Conservation (phyloP, 1,284 basidiomycete species). For the Cryptococcus sp. region DNA sequence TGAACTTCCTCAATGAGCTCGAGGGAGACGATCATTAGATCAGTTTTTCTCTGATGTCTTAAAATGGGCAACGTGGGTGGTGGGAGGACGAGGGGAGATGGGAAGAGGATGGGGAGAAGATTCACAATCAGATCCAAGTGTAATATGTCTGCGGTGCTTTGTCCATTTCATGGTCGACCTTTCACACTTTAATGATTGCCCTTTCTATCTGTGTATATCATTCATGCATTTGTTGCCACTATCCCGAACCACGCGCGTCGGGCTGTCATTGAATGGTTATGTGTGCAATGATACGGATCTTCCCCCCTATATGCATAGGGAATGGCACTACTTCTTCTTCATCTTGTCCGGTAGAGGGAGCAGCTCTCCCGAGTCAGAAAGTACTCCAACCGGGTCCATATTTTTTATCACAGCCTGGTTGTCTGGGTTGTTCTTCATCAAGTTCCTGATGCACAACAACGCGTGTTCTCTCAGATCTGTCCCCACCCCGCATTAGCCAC, state of each 20-base stretch:
- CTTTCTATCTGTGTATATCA: no score
- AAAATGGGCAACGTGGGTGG: no score
- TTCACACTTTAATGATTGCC: neutral
- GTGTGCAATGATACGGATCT: no score
- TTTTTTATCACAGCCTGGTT: constrained; percentile 74
- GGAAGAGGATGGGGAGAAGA: no score
- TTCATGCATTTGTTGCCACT: no score
- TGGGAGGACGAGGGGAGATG: neutral
- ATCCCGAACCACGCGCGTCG: no score
- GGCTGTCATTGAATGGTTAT: no score
- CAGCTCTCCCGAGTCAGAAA: constrained; percentile 60
- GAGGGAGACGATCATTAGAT: constrained; percentile 52
- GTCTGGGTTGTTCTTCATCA: constrained; percentile 68
- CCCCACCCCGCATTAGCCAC: neutral
- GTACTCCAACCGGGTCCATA: constrained; percentile 58
- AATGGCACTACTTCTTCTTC: constrained; percentile 24
- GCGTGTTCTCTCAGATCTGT: constrained; percentile 85
- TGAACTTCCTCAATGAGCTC: constrained; percentile 71
- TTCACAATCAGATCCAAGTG: neutral
- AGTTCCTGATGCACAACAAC: constrained; percentile 72
- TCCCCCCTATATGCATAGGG: no score
- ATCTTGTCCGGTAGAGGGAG: constrained; percentile 50
- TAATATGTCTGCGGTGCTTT: neutral
- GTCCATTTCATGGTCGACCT: neutral
- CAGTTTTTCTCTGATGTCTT: no score